Evolutionary conservation across 2,329 filamentous ascomycete species (phyloP).

Genomic region (Nemania serpens): DNA sequence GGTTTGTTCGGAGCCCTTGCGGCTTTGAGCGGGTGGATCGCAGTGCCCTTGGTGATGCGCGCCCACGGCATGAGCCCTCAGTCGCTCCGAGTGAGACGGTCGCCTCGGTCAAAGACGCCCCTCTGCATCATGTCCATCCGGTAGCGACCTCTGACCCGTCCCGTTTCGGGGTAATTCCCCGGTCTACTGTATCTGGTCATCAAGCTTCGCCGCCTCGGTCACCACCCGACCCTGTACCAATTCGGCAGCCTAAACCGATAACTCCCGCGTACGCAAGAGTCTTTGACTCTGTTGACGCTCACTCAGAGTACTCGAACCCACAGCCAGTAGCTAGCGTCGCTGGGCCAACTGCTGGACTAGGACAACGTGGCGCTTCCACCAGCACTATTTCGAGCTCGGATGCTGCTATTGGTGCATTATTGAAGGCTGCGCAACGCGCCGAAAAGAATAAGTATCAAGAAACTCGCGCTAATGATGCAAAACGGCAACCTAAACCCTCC

Average conservation of each 20-base stretch:
- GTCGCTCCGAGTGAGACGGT: slow-evolving; percentile 43
- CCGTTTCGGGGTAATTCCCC: slow-evolving; percentile 61
- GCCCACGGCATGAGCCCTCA: slow-evolving; percentile 45
- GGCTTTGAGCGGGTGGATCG: slow-evolving; percentile 54
- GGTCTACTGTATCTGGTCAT: slow-evolving; percentile 52
- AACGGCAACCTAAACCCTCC: slow-evolving; percentile 37
- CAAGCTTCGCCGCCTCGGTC: slow-evolving; percentile 47
- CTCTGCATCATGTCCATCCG: slow-evolving; percentile 69
- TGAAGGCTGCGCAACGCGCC: slow-evolving; percentile 45
- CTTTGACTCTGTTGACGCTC: slow-evolving; percentile 58
- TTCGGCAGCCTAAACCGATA: slow-evolving; percentile 87
- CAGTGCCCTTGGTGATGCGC: slow-evolving; percentile 30
- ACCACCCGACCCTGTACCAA: slow-evolving; percentile 64
- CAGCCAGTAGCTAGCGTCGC: slow-evolving; percentile 47
- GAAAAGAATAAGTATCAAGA: slow-evolving; percentile 39
- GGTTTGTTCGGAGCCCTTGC: slow-evolving; percentile 59
- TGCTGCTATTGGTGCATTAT: slow-evolving; percentile 56
- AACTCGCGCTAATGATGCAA: slow-evolving; percentile 42
- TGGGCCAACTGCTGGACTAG: slow-evolving; percentile 52
- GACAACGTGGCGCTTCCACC: slow-evolving; percentile 54
- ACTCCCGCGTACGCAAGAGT: slow-evolving; percentile 72
- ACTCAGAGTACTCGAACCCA: slow-evolving; percentile 43
- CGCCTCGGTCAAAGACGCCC: slow-evolving; percentile 42
- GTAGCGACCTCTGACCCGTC: slow-evolving; percentile 68
- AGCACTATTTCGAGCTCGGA: slow-evolving; percentile 53